Evolutionary conservation across 1,284 basidiomycete genomes (phyloP).

Genomic region (Ganoderma lucidum): DNA sequence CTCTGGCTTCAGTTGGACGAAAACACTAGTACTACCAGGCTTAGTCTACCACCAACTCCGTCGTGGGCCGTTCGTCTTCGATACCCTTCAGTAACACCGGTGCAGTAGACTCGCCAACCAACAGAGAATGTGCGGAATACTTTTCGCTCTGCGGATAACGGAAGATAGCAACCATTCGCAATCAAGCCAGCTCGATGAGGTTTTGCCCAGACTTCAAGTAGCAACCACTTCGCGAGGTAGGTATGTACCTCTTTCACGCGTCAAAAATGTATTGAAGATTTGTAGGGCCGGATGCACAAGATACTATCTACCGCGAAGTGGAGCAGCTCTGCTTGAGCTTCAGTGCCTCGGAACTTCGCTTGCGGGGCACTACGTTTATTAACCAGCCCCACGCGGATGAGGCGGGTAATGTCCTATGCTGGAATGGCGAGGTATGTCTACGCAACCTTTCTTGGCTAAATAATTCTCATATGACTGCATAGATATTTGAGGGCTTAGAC

Average conservation of each 20-base stretch:
- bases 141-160: slow-evolving; percentile 37
- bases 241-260: neutral
- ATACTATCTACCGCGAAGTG: slow-evolving; percentile 31
- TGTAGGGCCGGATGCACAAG: slow-evolving; percentile 72
- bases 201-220: slow-evolving; percentile 46
- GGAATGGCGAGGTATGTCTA: slow-evolving; percentile 86
- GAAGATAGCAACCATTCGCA: slow-evolving; percentile 13
- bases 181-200: slow-evolving; percentile 33
- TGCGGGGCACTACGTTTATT: slow-evolving; percentile 71
- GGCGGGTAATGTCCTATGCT: slow-evolving; percentile 75
- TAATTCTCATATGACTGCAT: neutral
- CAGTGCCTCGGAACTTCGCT: slow-evolving; percentile 80
- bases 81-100: neutral
- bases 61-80: neutral
- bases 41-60: too few relatives aligned
- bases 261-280: neutral
- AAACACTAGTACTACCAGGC: too few relatives aligned
- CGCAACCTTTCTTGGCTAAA: neutral
- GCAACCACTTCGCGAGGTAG: slow-evolving; percentile 62
- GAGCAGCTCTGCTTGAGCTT: slow-evolving; percentile 53
- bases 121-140: slow-evolving; percentile 58
- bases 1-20: too few relatives aligned
- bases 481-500: slow-evolving; percentile 83
- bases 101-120: neutral
- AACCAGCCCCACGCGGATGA: slow-evolving; percentile 74